phyloP scores from a whole-genome alignment of 192 early-diverging fungal species.

The Coemansia sp. region DNA sequence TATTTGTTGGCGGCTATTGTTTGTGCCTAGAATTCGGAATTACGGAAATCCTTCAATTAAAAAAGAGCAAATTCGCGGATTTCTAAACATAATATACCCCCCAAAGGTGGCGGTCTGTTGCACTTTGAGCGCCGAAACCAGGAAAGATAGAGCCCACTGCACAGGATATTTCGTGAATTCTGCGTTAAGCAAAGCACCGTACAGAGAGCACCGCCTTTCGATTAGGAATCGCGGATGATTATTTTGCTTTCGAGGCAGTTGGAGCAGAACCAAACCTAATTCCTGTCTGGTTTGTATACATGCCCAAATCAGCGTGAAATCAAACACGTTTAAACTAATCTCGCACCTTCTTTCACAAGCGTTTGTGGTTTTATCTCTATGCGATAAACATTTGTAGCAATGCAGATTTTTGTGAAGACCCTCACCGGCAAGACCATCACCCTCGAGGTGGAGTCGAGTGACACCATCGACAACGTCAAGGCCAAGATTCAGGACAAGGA shows the following conservation, averaged over 20 bases:
- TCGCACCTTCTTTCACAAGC: background rate
- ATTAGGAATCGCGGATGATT: background rate
- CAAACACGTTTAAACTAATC: conserved; percentile 1
- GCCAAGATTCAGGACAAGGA: conserved; percentile 98
- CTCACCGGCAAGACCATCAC: conserved; percentile 86
- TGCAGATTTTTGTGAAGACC: conserved; percentile 91
- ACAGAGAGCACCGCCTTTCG: background rate
- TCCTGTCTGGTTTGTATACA: background rate
- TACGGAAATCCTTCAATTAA: background rate
- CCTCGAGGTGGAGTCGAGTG: conserved; percentile 89
- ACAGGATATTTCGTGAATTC: too few species aligned
- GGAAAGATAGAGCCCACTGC: background rate
- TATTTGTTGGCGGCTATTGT: background rate
- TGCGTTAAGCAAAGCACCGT: background rate
- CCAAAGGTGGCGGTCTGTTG: background rate
- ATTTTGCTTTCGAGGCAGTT: background rate
- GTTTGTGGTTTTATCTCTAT: background rate
- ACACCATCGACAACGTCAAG: conserved; percentile 93
- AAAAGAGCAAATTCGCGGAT: background rate
- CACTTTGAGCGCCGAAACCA: background rate
- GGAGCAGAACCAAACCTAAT: background rate
- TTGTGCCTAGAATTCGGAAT: background rate
- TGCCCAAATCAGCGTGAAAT: background rate
- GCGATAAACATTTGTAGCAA: conserved; percentile 36
- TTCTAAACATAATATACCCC: background rate